Conservation (phyloP, 1,284 basidiomycete genomes). For the Thelephora terrestris region DNA sequence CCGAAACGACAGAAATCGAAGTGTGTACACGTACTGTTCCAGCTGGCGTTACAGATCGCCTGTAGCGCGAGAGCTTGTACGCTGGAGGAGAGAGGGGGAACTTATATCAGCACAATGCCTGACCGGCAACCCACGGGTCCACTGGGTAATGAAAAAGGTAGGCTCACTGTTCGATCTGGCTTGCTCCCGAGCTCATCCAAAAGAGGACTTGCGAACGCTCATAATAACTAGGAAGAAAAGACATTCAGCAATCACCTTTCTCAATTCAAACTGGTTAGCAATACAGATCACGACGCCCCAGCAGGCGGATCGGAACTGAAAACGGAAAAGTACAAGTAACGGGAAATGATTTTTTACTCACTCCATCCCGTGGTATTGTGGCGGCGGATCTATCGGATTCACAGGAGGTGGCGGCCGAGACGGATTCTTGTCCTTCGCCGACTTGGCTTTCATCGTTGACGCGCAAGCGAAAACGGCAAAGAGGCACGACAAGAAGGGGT, state of each 20-base stretch:
- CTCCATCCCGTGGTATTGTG: constrained; percentile 12
- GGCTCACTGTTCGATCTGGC: constrained; percentile 14
- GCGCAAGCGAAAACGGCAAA: constrained; percentile 16
- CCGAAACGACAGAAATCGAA: not conserved
- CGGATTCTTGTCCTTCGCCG: constrained; percentile 3
- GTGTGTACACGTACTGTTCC: constrained; percentile 11
- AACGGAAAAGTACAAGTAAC: not conserved
- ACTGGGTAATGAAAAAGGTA: too few species aligned
- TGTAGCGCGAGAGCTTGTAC: constrained; percentile 13
- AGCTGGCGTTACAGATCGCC: constrained; percentile 15
- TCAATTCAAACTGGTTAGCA: too few species aligned
- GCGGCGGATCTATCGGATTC: constrained; percentile 1
- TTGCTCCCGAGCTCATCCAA: constrained; percentile 11
- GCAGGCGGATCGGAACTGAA: not conserved
- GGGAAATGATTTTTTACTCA: constrained; percentile 2
- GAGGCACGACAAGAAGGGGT: constrained; percentile 9
- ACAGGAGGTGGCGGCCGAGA: not conserved
- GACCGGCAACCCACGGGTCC: too few species aligned
- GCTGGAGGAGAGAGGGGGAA: constrained; percentile 2
- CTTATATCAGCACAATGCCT: too few species aligned
- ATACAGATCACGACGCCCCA: constrained; percentile 2
- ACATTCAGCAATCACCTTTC: too few species aligned
- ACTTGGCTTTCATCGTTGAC: constrained; percentile 5
- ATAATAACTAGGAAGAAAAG: constrained; percentile 3
- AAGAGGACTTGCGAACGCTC: constrained; percentile 12